Conservation (phyloP, 192 early-diverging fungal genomes). For the Coemansia sp. region DNA sequence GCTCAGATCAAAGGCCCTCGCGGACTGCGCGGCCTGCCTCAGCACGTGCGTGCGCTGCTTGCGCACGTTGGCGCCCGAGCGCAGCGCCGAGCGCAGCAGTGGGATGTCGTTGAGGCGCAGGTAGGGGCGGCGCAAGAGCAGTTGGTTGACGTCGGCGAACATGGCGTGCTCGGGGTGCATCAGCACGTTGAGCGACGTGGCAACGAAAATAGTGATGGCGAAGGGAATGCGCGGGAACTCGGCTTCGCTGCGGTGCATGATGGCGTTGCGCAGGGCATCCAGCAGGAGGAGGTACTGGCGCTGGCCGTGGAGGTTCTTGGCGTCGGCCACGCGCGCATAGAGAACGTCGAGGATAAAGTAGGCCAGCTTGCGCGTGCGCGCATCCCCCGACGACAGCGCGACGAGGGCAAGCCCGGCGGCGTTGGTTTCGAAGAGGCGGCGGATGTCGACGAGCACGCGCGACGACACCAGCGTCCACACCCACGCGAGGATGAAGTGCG, state of each 20-base stretch:
- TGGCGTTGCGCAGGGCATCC: constrained; percentile 45
- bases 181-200: constrained; percentile 30
- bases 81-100: constrained; percentile 23
- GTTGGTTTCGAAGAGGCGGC: constrained; percentile 37
- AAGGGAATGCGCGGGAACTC: constrained; percentile 37
- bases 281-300: constrained; percentile 33
- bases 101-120: constrained; percentile 31
- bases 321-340: constrained; percentile 9
- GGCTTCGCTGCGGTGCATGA: constrained; percentile 8
- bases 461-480: constrained; percentile 34
- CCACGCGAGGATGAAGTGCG: constrained; percentile 42
- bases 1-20: constrained; percentile 28
- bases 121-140: constrained; percentile 31
- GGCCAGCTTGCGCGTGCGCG: constrained; percentile 34
- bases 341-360: constrained; percentile 38
- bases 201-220: constrained; percentile 33
- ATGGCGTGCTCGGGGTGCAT: constrained; percentile 46
- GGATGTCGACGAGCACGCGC: constrained; percentile 7
- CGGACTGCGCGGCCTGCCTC: constrained; percentile 32
- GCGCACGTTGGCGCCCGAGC: constrained; percentile 1
- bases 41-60: constrained; percentile 31
- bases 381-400: constrained; percentile 35
- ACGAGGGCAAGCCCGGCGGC: constrained; percentile 35
- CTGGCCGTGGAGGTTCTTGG: constrained; percentile 18
- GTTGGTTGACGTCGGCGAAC: constrained; percentile 28